Conservation (phyloP, 139 green algal species). For the Coelastrella sp. region DNA sequence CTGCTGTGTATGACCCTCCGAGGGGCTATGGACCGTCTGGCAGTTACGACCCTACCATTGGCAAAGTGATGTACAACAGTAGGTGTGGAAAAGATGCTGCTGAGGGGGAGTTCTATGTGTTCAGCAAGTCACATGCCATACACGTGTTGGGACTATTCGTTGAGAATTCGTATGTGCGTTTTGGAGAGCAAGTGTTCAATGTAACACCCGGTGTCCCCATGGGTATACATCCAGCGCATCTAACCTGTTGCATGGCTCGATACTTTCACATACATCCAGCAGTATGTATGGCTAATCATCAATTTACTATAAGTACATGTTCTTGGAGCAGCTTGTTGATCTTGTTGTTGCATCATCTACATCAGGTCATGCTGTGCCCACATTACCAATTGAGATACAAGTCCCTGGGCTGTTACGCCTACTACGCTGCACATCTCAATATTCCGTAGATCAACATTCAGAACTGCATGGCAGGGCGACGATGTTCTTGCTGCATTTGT, state of each 20-base stretch:
- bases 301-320: neutral
- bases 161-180: neutral
- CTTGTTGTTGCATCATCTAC: neutral
- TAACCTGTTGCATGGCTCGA: no score
- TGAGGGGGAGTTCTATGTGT: neutral
- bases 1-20: neutral
- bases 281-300: constrained; percentile 23
- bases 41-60: neutral
- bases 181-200: neutral
- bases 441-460: neutral
- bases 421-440: neutral
- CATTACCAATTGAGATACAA: neutral
- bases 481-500: neutral
- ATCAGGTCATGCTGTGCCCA: neutral
- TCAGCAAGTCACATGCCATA: neutral
- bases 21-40: neutral
- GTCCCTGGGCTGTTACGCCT: neutral
- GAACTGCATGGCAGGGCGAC: neutral
- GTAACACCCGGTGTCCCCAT: neutral
- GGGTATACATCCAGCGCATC: no score
- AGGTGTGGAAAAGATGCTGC: neutral
- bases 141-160: neutral
- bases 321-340: neutral
- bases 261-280: neutral
- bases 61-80: neutral